Conservation (phyloP, 345 rosid species). For the Kernera saxatilis region DNA sequence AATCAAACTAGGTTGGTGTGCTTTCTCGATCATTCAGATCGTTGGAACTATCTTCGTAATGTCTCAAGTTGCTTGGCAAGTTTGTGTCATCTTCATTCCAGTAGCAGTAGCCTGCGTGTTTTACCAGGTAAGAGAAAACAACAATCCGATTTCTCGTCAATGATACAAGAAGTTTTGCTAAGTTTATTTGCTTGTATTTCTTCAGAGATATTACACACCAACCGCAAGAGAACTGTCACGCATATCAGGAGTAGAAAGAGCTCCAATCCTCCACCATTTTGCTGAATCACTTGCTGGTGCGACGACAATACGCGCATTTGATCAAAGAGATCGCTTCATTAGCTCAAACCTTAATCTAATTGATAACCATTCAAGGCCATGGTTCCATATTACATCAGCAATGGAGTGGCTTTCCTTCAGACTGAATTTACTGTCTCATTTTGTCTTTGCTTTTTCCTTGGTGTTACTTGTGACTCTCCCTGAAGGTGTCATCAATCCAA, state of each 20-base stretch:
- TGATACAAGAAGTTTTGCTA: neutral
- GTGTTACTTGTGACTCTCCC: conserved; percentile 82
- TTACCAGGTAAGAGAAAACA: conserved; percentile 64
- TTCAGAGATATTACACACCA: conserved; percentile 83
- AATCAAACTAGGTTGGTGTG: conserved; percentile 83
- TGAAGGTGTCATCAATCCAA: conserved; percentile 89
- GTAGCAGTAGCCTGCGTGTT: conserved; percentile 89
- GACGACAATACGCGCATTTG: conserved; percentile 82
- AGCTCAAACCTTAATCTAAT: conserved; percentile 58
- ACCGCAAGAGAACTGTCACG: conserved; percentile 95
- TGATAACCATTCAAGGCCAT: conserved; percentile 81
- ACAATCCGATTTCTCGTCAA: neutral
- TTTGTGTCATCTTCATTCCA: conserved; percentile 91
- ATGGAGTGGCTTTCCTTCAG: conserved; percentile 99
- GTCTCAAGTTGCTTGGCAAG: conserved; percentile 98
- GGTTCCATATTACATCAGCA: conserved; percentile 81
- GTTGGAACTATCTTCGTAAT: conserved; percentile 79
- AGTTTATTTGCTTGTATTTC: neutral
- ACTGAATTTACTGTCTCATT: conserved; percentile 76
- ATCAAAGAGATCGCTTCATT: conserved; percentile 61
- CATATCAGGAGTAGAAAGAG: conserved; percentile 68
- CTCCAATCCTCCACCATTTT: conserved; percentile 96
- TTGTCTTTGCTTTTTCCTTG: conserved; percentile 84
- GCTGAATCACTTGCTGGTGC: conserved; percentile 91
- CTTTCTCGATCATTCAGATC: conserved; percentile 74